phyloP scores from a whole-genome alignment of 1,284 basidiomycete species.

The Anthracocystis setariae region DNA sequence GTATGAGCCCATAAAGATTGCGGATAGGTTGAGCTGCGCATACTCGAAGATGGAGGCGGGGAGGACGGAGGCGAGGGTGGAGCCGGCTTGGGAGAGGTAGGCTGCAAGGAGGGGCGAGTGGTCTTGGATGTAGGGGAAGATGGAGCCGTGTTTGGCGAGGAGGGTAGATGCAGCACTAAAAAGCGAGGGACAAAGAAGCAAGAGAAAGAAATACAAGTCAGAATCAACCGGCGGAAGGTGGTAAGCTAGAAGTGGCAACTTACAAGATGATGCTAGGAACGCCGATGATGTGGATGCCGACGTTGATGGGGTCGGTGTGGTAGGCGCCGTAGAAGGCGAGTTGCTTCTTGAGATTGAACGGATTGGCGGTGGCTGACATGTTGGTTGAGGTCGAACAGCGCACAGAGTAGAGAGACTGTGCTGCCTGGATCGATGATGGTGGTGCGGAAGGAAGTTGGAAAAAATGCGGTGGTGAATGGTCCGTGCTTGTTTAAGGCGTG shows the following conservation, averaged over 20 bases:
- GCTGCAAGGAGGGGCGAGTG: slow-evolving; percentile 31
- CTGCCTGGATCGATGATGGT: slow-evolving; percentile 3
- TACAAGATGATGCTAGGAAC: slow-evolving; percentile 60
- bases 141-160: slow-evolving; percentile 38
- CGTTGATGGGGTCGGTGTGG: slow-evolving; percentile 59
- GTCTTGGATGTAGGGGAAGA: slow-evolving; percentile 39
- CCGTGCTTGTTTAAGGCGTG: too few relatives aligned
- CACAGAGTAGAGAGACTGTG: too few relatives aligned
- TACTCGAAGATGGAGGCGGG: slow-evolving; percentile 30
- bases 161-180: slow-evolving; percentile 31
- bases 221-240: neutral
- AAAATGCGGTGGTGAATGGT: too few relatives aligned
- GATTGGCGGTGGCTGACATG: slow-evolving; percentile 54
- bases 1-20: slow-evolving; percentile 51
- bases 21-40: slow-evolving; percentile 35
- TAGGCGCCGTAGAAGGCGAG: slow-evolving; percentile 63
- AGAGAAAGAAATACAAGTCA: neutral
- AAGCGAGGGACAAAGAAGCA: neutral
- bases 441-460: slow-evolving; percentile 1
- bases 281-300: slow-evolving; percentile 59
- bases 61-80: slow-evolving; percentile 17
- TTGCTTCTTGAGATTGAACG: slow-evolving; percentile 53
- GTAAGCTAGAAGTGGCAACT: slow-evolving; percentile 1
- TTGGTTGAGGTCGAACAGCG: neutral
- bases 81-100: slow-evolving; percentile 38